phyloP scores from a whole-genome alignment of 208 protist genomes.

The Leishmania tropica region DNA sequence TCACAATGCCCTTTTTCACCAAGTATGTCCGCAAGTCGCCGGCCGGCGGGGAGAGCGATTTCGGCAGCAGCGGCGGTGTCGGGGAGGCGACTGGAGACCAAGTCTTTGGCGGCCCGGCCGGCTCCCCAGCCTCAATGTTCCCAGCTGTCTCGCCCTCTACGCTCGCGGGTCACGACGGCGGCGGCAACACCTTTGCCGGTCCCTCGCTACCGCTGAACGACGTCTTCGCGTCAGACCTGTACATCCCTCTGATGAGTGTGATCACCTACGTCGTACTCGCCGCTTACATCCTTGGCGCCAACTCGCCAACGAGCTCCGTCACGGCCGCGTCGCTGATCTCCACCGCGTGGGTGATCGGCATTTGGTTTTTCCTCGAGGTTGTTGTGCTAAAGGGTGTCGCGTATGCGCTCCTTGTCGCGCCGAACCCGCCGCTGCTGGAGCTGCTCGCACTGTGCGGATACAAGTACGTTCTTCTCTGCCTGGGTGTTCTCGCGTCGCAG shows the following conservation, averaged over 20 bases:
- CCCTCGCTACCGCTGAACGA: conserved; percentile 53
- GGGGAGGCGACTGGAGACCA: conserved; percentile 21
- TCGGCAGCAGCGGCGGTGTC: conserved; percentile 6
- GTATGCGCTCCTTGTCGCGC: conserved; percentile 52
- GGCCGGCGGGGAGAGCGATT: conserved; percentile 18
- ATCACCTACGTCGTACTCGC: conserved; percentile 82
- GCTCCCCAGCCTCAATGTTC: conserved; percentile 12
- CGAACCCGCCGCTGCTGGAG: conserved; percentile 45
- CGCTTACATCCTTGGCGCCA: conserved; percentile 58
- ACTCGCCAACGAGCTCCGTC: conserved; percentile 37
- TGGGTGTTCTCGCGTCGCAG: conserved; percentile 49
- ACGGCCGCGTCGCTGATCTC: conserved; percentile 62
- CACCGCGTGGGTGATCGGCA: conserved; percentile 48
- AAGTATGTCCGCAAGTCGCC: conserved; percentile 23
- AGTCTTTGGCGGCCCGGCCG: conserved; percentile 23
- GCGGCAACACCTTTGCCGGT: conserved; percentile 6
- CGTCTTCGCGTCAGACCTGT: conserved; percentile 70
- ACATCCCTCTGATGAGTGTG: conserved; percentile 85
- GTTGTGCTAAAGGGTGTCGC: conserved; percentile 42
- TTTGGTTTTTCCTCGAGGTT: conserved; percentile 63
- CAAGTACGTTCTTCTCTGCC: conserved; percentile 77
- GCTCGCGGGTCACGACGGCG: conserved; percentile 3
- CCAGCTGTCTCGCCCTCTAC: not conserved
- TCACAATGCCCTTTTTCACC: conserved; percentile 75
- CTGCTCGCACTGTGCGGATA: conserved; percentile 68